Evolutionary conservation across 441 rosid genomes (phyloP).

Genomic region (Cnidoscolus chayamansa): DNA sequence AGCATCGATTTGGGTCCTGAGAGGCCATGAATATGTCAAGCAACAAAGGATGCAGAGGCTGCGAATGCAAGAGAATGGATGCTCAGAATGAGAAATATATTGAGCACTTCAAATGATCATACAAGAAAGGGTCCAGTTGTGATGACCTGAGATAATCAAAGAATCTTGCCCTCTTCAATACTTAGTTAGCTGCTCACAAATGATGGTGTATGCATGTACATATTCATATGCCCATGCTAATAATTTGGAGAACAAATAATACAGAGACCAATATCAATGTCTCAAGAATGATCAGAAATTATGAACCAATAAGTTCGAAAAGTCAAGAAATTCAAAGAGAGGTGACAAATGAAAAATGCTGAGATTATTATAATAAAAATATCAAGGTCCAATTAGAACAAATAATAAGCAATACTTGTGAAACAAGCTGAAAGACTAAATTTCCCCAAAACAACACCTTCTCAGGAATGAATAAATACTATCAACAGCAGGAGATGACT

Average conservation of each 20-base stretch:
- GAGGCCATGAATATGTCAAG: too few relatives aligned
- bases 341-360: not conserved
- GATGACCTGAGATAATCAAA: too few relatives aligned
- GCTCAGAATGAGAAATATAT: too few relatives aligned
- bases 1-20: too few relatives aligned
- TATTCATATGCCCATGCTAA: too few relatives aligned
- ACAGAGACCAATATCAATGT: not conserved
- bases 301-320: slow-evolving; percentile 11
- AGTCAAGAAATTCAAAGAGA: not conserved
- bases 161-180: too few relatives aligned
- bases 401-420: slow-evolving; percentile 11
- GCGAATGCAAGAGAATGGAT: too few relatives aligned
- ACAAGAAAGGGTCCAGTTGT: too few relatives aligned
- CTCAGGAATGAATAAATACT: slow-evolving; percentile 22
- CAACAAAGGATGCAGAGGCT: too few relatives aligned
- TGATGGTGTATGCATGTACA: too few relatives aligned
- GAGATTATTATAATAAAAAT: slow-evolving; percentile 20
- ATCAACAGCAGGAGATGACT: slow-evolving; percentile 3
- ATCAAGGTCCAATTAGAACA: slow-evolving; percentile 12
- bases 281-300: not conserved
- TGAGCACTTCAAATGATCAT: too few relatives aligned
- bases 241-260: not conserved
- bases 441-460: slow-evolving; percentile 22
- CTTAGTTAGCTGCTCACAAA: too few relatives aligned
- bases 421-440: slow-evolving; percentile 1